A percentile compares a stretch with the other conserved stretches of the same genome.
phyloP scores from a whole-genome alignment of 1,284 basidiomycete genomes.

The Leccinum griseonigrum region DNA sequence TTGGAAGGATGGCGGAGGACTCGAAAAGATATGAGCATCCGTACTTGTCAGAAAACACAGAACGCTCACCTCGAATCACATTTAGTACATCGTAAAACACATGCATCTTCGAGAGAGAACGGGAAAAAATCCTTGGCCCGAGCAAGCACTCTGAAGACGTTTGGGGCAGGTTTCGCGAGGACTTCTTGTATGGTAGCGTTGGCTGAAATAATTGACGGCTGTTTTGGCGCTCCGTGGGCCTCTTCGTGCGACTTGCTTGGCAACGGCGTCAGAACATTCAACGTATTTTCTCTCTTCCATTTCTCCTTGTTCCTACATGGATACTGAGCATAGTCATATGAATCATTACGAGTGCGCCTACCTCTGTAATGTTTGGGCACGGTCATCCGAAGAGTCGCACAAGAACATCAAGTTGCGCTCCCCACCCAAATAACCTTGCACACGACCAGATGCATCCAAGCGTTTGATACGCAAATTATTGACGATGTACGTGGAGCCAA shows the following conservation, averaged over 20 bases:
- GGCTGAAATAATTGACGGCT: not conserved
- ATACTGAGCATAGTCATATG: conserved; percentile 4
- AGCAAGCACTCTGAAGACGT: conserved; percentile 46
- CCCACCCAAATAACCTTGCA: conserved; percentile 55
- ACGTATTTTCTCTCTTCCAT: conserved; percentile 26
- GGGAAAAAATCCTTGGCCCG: conserved; percentile 58
- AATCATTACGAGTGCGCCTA: conserved; percentile 6
- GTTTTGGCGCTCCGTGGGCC: not conserved
- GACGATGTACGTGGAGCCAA: conserved; percentile 48
- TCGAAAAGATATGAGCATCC: conserved; percentile 22
- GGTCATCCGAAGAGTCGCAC: conserved; percentile 36
- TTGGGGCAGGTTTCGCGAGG: conserved; percentile 32
- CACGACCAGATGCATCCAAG: conserved; percentile 20
- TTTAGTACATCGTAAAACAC: conserved; percentile 47
- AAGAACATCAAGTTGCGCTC: conserved; percentile 50
- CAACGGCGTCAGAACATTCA: conserved; percentile 3
- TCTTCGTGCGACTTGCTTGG: conserved; percentile 1
- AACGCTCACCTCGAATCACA: conserved; percentile 49
- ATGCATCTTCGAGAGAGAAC: conserved; percentile 44
- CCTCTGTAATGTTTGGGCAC: conserved; percentile 30
- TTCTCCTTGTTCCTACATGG: conserved; percentile 30
- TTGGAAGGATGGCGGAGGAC: conserved; percentile 41
- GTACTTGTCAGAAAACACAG: not conserved
- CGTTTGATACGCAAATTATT: conserved; percentile 49
- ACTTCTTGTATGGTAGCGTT: conserved; percentile 41